Evolutionary conservation across 2,329 filamentous ascomycete genomes (phyloP).

Genomic region (Trichothecium sympodiale): DNA sequence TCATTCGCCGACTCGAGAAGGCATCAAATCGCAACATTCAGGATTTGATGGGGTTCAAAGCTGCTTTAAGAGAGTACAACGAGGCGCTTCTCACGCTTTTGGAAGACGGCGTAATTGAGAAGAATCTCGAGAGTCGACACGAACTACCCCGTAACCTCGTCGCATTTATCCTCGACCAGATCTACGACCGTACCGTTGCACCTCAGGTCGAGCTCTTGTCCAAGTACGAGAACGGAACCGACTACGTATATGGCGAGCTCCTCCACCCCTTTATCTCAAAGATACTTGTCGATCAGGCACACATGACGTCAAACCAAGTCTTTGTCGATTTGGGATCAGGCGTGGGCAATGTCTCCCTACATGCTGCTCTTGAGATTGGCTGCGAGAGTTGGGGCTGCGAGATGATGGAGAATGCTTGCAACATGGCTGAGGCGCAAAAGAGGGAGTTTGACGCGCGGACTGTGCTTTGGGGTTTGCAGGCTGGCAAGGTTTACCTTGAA

Average conservation of each 20-base stretch:
- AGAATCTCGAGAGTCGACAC: conserved; percentile 58
- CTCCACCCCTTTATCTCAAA: conserved; percentile 73
- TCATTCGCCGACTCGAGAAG: conserved; percentile 66
- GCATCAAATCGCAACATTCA: conserved; percentile 58
- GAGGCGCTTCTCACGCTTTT: conserved; percentile 53
- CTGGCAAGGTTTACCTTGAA: conserved; percentile 70
- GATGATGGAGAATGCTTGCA: conserved; percentile 85
- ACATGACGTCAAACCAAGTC: conserved; percentile 70
- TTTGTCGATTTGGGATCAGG: conserved; percentile 95
- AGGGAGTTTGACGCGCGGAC: conserved; percentile 78
- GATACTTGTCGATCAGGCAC: conserved; percentile 65
- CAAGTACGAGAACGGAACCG: conserved; percentile 80
- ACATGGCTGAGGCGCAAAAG: conserved; percentile 68
- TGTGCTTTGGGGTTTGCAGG: conserved; percentile 75
- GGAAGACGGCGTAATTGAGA: conserved; percentile 58
- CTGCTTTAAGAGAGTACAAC: conserved; percentile 71
- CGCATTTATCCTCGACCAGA: conserved; percentile 73
- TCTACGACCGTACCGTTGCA: conserved; percentile 86
- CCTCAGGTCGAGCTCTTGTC: conserved; percentile 74
- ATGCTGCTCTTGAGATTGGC: conserved; percentile 85
- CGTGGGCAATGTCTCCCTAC: conserved; percentile 89
- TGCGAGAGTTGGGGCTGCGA: conserved; percentile 96
- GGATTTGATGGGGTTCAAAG: conserved; percentile 56
- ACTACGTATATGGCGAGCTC: conserved; percentile 92
- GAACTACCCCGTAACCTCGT: conserved; percentile 62